phyloP scores from a whole-genome alignment of 2,329 filamentous ascomycete species.

The Aureobasidium leucospermi region DNA sequence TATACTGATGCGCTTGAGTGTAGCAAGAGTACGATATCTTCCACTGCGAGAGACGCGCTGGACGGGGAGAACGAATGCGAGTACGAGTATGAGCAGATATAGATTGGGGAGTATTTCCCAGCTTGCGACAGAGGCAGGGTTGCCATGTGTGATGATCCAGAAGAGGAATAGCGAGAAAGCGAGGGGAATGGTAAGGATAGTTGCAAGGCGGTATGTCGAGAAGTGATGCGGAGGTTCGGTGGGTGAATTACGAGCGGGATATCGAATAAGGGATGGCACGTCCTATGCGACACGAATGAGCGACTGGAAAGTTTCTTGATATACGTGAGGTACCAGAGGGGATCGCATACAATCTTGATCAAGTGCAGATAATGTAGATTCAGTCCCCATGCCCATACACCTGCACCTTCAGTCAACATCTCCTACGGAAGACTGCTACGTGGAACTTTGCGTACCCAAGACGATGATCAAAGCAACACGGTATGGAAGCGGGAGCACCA shows the following conservation, averaged over 20 bases:
- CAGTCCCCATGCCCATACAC: conserved; percentile 89
- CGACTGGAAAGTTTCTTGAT: background rate
- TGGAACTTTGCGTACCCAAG: conserved; percentile 53
- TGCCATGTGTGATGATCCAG: conserved; percentile 71
- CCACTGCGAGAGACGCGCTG: conserved; percentile 62
- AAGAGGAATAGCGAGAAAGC: conserved; percentile 67
- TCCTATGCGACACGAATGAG: conserved; percentile 44
- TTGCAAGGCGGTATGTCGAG: conserved; percentile 80
- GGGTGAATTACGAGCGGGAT: conserved; percentile 65
- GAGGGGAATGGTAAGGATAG: conserved; percentile 65
- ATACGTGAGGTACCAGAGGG: background rate
- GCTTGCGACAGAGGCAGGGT: conserved; percentile 59
- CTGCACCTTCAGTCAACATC: conserved; percentile 37
- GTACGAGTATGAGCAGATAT: conserved; percentile 65
- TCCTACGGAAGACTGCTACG: background rate
- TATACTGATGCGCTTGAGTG: conserved; percentile 68
- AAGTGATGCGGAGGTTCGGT: conserved; percentile 68
- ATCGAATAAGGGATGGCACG: conserved; percentile 77
- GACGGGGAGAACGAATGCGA: conserved; percentile 63
- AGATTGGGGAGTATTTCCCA: conserved; percentile 83
- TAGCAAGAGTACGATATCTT: conserved; percentile 66
- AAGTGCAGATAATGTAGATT: conserved; percentile 82
- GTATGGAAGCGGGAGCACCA: conserved; percentile 81
- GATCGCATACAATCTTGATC: conserved; percentile 59
- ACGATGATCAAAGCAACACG: conserved; percentile 80